phyloP scores from a whole-genome alignment of 2,329 filamentous ascomycete genomes.

The Dichotomopilus funicola region DNA sequence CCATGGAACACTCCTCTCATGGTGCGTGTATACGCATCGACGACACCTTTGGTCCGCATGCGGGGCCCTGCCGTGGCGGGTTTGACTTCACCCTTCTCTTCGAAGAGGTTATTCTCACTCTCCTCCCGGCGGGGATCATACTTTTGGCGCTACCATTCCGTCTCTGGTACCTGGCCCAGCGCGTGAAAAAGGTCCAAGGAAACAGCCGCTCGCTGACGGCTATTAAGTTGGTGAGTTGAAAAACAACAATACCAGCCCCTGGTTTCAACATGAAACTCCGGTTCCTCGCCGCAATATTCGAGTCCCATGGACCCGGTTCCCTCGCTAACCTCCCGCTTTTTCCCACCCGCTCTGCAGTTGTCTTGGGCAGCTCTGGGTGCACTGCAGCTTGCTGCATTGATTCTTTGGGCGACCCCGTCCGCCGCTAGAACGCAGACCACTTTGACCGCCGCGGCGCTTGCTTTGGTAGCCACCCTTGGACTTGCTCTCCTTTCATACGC shows the following conservation, averaged over 20 bases:
- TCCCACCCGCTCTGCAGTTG: slow-evolving; percentile 7
- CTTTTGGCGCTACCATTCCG: slow-evolving; percentile 16
- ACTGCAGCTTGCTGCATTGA: slow-evolving; percentile 20
- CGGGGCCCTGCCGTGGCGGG: slow-evolving; percentile 22
- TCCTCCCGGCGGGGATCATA: slow-evolving; percentile 18
- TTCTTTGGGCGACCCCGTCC: slow-evolving; percentile 24
- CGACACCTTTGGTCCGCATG: slow-evolving; percentile 24
- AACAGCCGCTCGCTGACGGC: slow-evolving; percentile 1
- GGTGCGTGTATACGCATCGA: slow-evolving; percentile 16
- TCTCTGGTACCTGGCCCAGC: slow-evolving; percentile 15
- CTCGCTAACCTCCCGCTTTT: not conserved
- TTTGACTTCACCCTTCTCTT: slow-evolving; percentile 30
- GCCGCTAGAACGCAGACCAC: slow-evolving; percentile 25
- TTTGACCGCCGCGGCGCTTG: slow-evolving; percentile 26
- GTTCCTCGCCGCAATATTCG: too few species aligned
- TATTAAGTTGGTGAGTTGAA: slow-evolving; percentile 19
- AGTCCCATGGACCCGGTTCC: not conserved
- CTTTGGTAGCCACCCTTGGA: slow-evolving; percentile 27
- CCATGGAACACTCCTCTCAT: slow-evolving; percentile 14
- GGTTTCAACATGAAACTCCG: too few species aligned
- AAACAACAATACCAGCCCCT: too few species aligned
- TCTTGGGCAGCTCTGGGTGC: slow-evolving; percentile 22
- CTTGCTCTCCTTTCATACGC: slow-evolving; percentile 28
- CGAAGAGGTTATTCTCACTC: slow-evolving; percentile 25
- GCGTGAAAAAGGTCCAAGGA: slow-evolving; percentile 13